Evolutionary conservation across 805 yeast genomes (phyloP).

Genomic region (Kodamaea hsintzibuensis): DNA sequence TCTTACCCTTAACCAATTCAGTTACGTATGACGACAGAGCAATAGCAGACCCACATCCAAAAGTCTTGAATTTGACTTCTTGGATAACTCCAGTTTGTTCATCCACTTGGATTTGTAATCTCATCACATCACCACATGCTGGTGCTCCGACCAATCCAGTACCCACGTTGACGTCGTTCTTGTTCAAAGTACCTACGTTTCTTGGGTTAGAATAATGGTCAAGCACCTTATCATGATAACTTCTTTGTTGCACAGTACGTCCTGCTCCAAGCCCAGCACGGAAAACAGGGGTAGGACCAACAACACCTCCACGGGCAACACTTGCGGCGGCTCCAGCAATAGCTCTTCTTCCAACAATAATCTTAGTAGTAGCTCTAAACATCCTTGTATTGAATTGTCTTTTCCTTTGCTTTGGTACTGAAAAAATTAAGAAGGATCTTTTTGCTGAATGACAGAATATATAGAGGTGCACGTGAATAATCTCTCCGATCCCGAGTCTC

Average conservation of each 20-base stretch:
- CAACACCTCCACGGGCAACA: not conserved
- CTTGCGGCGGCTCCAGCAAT: not conserved
- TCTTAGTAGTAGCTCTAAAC: slow-evolving; percentile 1
- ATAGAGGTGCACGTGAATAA: not conserved
- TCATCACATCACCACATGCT: slow-evolving; percentile 99
- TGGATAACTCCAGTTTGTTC: slow-evolving; percentile 88
- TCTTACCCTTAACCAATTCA: slow-evolving; percentile 91
- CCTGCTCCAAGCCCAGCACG: slow-evolving; percentile 4
- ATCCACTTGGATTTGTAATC: slow-evolving; percentile 90
- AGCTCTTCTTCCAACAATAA: not conserved
- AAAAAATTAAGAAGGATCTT: not conserved
- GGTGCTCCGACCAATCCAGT: slow-evolving; percentile 99
- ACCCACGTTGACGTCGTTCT: slow-evolving; percentile 74
- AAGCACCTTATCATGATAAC: slow-evolving; percentile 90
- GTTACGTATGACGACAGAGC: slow-evolving; percentile 96
- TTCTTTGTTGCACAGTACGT: slow-evolving; percentile 19
- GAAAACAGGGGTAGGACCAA: not conserved
- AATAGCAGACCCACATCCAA: slow-evolving; percentile 99
- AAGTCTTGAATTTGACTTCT: slow-evolving; percentile 96
- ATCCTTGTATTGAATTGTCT: not conserved
- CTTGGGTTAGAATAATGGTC: slow-evolving; percentile 97
- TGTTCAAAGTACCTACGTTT: slow-evolving; percentile 92
- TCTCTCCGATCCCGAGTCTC: no score
- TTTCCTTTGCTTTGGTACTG: not conserved
- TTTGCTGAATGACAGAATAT: not conserved